A percentile compares a stretch with the other conserved stretches of the same genome.
phyloP scores from a whole-genome alignment of 2,329 filamentous ascomycete species.

The Chalaropsis thielavioides region DNA sequence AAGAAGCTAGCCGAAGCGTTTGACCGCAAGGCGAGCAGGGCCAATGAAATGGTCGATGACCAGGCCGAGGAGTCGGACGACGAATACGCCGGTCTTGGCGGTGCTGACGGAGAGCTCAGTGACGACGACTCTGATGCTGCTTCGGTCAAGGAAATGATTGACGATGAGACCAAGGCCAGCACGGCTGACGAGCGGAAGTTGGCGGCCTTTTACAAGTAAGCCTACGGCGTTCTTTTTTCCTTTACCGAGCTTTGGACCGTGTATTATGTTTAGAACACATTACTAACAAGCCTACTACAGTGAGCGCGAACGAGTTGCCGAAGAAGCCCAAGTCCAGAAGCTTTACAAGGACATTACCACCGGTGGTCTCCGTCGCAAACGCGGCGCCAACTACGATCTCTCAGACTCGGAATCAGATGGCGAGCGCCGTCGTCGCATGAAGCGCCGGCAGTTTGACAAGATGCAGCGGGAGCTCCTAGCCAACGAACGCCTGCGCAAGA shows the following conservation, averaged over 20 bases:
- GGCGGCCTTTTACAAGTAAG: constrained; percentile 80
- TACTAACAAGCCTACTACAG: constrained; percentile 29
- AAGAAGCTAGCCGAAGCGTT: constrained; percentile 38
- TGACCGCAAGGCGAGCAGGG: constrained; percentile 75
- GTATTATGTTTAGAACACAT: constrained; percentile 14
- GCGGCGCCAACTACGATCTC: constrained; percentile 66
- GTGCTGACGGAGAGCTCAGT: constrained; percentile 73
- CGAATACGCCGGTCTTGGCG: constrained; percentile 89
- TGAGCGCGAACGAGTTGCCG: constrained; percentile 61
- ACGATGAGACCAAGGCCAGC: constrained; percentile 37
- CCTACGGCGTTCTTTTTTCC: constrained; percentile 21
- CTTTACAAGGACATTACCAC: constrained; percentile 87
- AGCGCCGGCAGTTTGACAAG: constrained; percentile 75
- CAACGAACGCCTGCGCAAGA: constrained; percentile 81
- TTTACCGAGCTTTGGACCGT: constrained; percentile 5
- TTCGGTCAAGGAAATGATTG: constrained; percentile 74
- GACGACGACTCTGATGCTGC: constrained; percentile 54
- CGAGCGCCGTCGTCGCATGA: constrained; percentile 62
- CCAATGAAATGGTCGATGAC: constrained; percentile 76
- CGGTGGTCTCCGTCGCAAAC: constrained; percentile 71
- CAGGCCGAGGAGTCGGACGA: constrained; percentile 96
- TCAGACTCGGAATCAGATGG: constrained; percentile 85
- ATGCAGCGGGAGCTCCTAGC: constrained; percentile 80
- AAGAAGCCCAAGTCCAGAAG: constrained; percentile 81
- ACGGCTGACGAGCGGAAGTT: constrained; percentile 65